Conservation (phyloP, 257 asterid species). For the Solanum microdontum region DNA sequence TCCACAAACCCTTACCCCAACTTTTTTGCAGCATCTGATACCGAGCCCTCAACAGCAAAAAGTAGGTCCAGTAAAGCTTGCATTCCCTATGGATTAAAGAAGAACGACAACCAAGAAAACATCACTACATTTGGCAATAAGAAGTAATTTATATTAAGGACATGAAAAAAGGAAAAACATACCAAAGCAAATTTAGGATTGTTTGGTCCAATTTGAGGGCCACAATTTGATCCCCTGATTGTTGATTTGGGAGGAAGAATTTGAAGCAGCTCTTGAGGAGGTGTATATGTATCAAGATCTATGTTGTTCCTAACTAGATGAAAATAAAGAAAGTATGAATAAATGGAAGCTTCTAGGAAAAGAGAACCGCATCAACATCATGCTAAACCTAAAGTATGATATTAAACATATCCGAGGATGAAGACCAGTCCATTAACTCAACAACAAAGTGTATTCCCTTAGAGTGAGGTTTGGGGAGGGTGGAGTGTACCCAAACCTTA, state of each 20-base stretch:
- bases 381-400: background rate
- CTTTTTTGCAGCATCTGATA: slow-evolving; percentile 76
- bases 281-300: slow-evolving; percentile 63
- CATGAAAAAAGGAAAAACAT: slow-evolving; percentile 3
- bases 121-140: background rate
- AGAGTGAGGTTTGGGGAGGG: background rate
- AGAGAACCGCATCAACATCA: background rate
- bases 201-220: slow-evolving; percentile 85
- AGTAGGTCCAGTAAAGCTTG: slow-evolving; percentile 87
- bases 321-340: slow-evolving; percentile 3
- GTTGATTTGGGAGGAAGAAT: slow-evolving; percentile 80
- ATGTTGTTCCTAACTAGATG: slow-evolving; percentile 60
- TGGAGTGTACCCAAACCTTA: background rate
- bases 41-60: slow-evolving; percentile 76
- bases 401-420: background rate
- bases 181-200: slow-evolving; percentile 75
- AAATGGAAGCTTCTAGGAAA: background rate
- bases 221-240: slow-evolving; percentile 49
- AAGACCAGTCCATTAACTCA: background rate
- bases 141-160: background rate
- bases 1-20: slow-evolving; percentile 46
- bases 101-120: background rate
- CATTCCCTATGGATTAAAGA: slow-evolving; percentile 58
- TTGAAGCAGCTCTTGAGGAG: slow-evolving; percentile 87
- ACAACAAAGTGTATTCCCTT: background rate